Conservation (phyloP, 805 yeast species). For the Ogataea dorogensis region DNA sequence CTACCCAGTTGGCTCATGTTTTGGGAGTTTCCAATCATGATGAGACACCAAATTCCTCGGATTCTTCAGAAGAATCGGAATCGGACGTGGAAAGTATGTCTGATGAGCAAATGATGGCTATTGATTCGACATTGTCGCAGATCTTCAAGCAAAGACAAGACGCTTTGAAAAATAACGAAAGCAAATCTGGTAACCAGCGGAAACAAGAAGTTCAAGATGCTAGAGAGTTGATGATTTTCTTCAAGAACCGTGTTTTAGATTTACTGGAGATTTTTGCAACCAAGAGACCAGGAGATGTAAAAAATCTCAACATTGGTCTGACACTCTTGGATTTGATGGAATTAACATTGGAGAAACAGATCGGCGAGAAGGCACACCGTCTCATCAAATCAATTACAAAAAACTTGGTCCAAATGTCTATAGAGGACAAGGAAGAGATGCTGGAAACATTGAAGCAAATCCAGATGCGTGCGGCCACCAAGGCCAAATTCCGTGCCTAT, state of each 20-base stretch:
- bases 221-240: constrained; percentile 70
- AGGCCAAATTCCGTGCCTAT: constrained; percentile 47
- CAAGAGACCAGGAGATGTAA: constrained; percentile 39
- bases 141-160: constrained; percentile 83
- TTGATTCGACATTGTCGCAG: constrained; percentile 77
- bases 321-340: constrained; percentile 63
- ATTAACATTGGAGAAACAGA: constrained; percentile 62
- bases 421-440: constrained; percentile 14
- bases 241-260: constrained; percentile 78
- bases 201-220: constrained; percentile 78
- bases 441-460: constrained; percentile 36
- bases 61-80: constrained; percentile 50
- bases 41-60: constrained; percentile 30
- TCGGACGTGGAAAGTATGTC: constrained; percentile 83
- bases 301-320: constrained; percentile 44
- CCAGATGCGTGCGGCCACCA: constrained; percentile 44
- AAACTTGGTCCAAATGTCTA: constrained; percentile 29
- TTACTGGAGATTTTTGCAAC: constrained; percentile 63
- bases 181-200: constrained; percentile 59
- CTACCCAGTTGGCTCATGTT: constrained; percentile 66
- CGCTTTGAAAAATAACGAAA: constrained; percentile 48
- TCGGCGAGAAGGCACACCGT: constrained; percentile 77
- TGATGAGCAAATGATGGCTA: constrained; percentile 94
- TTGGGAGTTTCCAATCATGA: constrained; percentile 45
- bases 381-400: constrained; percentile 64